A percentile compares a stretch with the other conserved stretches of the same genome.
These are phyloP conservation scores for Aspergillus asperescens DNA, from an alignment of 495 filamentous ascomycete genomes.

Conservation along the genomic window DNA sequence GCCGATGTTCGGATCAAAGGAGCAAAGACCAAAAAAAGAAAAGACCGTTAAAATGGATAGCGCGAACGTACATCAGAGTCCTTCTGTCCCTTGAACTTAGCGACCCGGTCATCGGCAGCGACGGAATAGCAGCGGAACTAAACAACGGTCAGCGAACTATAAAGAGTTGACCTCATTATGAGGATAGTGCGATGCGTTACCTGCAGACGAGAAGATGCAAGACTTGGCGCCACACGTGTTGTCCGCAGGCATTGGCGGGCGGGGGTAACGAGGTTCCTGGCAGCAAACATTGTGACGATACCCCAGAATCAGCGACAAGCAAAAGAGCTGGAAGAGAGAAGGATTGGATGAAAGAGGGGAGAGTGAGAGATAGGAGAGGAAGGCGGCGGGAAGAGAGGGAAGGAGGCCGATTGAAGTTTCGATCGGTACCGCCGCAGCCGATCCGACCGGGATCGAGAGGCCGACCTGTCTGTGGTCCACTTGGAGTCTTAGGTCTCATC, in stretches of 20 bases:
- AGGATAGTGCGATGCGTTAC: constrained; percentile 29
- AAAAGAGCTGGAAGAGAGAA: constrained; percentile 25
- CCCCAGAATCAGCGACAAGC: constrained; percentile 24
- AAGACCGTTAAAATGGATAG: constrained; percentile 16
- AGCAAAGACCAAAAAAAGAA: constrained; percentile 13
- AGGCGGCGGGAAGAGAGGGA: constrained; percentile 22
- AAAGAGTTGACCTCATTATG: not conserved
- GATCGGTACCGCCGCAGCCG: constrained; percentile 35
- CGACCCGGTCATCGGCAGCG: constrained; percentile 65
- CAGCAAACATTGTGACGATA: constrained; percentile 52
- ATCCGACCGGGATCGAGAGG: constrained; percentile 33
- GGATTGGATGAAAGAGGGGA: constrained; percentile 16
- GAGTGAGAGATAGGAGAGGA: constrained; percentile 19
- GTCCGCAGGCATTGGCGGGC: constrained; percentile 54
- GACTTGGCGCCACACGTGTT: constrained; percentile 43
- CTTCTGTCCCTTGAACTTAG: constrained; percentile 87
- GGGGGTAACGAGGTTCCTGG: constrained; percentile 50
- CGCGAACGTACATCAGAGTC: constrained; percentile 68
- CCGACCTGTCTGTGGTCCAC: constrained; percentile 10
- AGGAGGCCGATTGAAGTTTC: constrained; percentile 20
- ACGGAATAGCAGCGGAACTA: constrained; percentile 48
- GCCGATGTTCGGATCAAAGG: constrained; percentile 23
- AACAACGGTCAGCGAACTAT: constrained; percentile 26
- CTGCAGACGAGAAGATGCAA: constrained; percentile 47
- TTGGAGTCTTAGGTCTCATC: constrained; percentile 6